Percentiles rank a stretch among this genome's conserved stretches.
These are phyloP conservation scores for Pelargonium cotyledonis DNA, from an alignment of 441 rosid species.

Conservation along the genomic window DNA sequence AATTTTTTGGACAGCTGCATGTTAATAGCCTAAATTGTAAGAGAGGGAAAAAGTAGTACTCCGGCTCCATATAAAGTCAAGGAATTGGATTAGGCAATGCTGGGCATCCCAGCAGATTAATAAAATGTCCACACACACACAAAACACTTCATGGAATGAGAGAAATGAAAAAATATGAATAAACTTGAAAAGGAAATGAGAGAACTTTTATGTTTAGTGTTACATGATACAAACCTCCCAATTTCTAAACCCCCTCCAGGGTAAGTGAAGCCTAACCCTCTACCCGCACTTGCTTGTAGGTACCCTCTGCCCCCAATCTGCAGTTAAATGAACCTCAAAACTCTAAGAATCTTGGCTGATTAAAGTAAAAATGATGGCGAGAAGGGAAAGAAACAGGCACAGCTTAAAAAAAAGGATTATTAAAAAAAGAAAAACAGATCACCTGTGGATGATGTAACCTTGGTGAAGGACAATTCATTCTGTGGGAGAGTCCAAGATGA, in stretches of 20 bases:
- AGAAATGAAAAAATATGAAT: neutral
- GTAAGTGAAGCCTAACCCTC: slow-evolving; percentile 18
- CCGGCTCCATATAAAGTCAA: neutral
- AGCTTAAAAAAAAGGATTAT: neutral
- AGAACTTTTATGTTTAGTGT: slow-evolving; percentile 11
- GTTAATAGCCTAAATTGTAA: neutral
- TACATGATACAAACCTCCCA: slow-evolving; percentile 24
- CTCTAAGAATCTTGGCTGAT: slow-evolving; percentile 19
- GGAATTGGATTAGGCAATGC: slow-evolving; percentile 1
- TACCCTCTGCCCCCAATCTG: slow-evolving; percentile 27
- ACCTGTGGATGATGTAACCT: slow-evolving; percentile 31
- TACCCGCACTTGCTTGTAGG: slow-evolving; percentile 12
- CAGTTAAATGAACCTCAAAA: slow-evolving; percentile 17
- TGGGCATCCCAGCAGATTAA: neutral
- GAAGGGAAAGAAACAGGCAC: slow-evolving; percentile 5
- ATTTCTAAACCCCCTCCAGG: slow-evolving; percentile 17
- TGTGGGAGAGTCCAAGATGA: slow-evolving; percentile 28
- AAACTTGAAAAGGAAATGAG: neutral
- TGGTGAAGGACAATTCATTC: slow-evolving; percentile 12
- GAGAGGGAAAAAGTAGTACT: neutral
- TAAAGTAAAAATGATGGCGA: slow-evolving; percentile 15
- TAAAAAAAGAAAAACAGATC: slow-evolving; percentile 18
- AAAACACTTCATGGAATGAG: neutral
- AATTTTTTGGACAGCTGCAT: neutral
- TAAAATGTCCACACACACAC: neutral